A percentile compares a stretch with the other conserved stretches of the same genome.
phyloP scores from a whole-genome alignment of 129 eudicot species.

The Chrysanthemum seticuspe region DNA sequence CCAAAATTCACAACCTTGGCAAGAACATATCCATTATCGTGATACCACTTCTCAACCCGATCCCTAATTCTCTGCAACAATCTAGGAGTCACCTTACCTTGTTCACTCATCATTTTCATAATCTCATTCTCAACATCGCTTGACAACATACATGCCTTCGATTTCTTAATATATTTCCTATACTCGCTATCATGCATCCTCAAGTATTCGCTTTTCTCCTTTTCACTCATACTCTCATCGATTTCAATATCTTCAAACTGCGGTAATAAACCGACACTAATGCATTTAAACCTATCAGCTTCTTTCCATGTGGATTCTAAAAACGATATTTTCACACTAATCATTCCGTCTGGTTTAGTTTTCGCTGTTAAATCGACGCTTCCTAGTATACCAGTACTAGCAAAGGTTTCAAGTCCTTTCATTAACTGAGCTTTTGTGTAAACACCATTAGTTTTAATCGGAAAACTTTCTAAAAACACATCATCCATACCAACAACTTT shows the following conservation, averaged over 20 bases:
- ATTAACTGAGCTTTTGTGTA: conserved; percentile 79
- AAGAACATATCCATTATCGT: conserved; percentile 83
- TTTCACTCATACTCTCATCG: conserved; percentile 73
- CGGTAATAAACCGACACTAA: conserved; percentile 75
- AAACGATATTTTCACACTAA: conserved; percentile 49
- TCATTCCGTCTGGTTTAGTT: conserved; percentile 75
- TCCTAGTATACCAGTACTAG: conserved; percentile 75
- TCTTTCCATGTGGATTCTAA: conserved; percentile 67
- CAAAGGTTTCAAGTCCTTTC: conserved; percentile 77
- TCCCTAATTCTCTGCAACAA: conserved; percentile 77
- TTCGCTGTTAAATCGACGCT: conserved; percentile 66
- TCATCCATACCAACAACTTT: conserved; percentile 54
- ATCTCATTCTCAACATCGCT: conserved; percentile 46
- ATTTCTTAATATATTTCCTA: conserved; percentile 55
- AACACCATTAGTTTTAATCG: conserved; percentile 58
- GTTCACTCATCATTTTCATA: conserved; percentile 54
- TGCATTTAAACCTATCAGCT: conserved; percentile 63
- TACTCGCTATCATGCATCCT: conserved; percentile 64
- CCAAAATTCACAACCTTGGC: conserved; percentile 91
- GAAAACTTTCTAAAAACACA: conserved; percentile 66
- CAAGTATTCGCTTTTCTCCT: conserved; percentile 53
- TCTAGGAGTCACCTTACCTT: conserved; percentile 66
- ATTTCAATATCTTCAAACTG: conserved; percentile 64
- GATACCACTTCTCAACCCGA: conserved; percentile 84
- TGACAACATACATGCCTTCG: conserved; percentile 81